Base-by-base conservation (phyloP, 2,329 filamentous ascomycete genomes). In the Verticillium klebahnii region DNA sequence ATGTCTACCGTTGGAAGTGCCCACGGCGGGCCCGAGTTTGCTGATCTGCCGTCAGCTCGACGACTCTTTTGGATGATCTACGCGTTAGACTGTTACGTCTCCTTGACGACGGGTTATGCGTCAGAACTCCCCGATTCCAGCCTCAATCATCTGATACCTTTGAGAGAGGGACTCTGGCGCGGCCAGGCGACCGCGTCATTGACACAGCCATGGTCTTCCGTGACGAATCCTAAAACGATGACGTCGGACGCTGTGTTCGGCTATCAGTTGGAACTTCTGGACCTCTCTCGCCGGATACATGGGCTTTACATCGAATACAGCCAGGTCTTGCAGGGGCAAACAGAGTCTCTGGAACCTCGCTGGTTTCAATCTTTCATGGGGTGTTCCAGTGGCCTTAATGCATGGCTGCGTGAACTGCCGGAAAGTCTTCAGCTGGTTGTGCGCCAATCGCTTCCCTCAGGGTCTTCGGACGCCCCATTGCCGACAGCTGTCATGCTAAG, bases 1-100 rank as follows among this genome's bases (percentile, higher is more conserved):
- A 2, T 37, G 2, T 37, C 36, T 11, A 37, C 36, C 36, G 15
- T 37, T 11, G 56, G 56, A 37, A 56, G 37, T 1, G 31, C 34
- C 29, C 15, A 50, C 34, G 56, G 45, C 8, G n/a, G 45, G 2
- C 9, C 45, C 58, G 34, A 32, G 14, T 55, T 17, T n/a, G 60
- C 9, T 50, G 61, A 34, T 5, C 36, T 14, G 36, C 15, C 36
- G 36, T 52, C 34, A 17, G 40, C 56, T 8, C 45, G 36, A 19
- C 56, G 62, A 29, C 59, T 63, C 15, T 63, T 63, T 50, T 63
- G 62, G 62, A 37, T 39, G 31, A 63, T 63, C 14, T 63, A 63
- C 25, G 50, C 60, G 12, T 37, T 63, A 5, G 62, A 63, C 55
- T 60, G 50, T 15, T 63, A 57, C 54, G 59, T 63, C 37, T 57